These are phyloP conservation scores for Tilletia caries DNA, from an alignment of 1,284 basidiomycete genomes.

Conservation along the genomic window DNA sequence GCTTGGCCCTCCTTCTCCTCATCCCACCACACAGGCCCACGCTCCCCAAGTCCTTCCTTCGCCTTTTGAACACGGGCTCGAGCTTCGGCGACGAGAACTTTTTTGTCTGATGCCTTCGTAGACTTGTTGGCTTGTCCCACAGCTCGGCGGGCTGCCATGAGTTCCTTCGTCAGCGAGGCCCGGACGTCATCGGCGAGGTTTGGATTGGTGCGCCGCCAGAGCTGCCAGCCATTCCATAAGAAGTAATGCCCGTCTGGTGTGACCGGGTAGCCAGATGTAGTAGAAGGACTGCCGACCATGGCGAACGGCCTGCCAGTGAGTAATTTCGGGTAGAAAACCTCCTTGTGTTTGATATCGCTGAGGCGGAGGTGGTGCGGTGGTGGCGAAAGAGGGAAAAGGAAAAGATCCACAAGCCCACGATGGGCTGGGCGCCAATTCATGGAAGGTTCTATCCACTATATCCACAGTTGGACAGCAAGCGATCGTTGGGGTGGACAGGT, in stretches of 20 bases:
- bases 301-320: too few species aligned
- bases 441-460: too few species aligned
- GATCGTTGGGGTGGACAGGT: too few species aligned
- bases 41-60: constrained; percentile 3
- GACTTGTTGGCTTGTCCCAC: not conserved
- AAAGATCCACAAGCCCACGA: too few species aligned
- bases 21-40: constrained; percentile 5
- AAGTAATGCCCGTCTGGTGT: constrained; percentile 11
- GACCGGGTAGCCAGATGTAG: not conserved
- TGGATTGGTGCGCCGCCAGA: constrained; percentile 7
- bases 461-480: too few species aligned
- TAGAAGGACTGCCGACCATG: too few species aligned
- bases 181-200: not conserved
- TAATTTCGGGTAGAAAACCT: too few species aligned
- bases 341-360: too few species aligned
- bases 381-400: too few species aligned
- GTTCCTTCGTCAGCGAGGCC: not conserved
- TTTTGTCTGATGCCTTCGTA: not conserved
- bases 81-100: not conserved
- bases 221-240: constrained; percentile 10
- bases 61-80: not conserved
- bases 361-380: too few species aligned
- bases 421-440: too few species aligned
- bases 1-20: not conserved
- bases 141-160: constrained; percentile 5